Conservation (phyloP, 805 yeast genomes). For the Martiniozyma abietophila region DNA sequence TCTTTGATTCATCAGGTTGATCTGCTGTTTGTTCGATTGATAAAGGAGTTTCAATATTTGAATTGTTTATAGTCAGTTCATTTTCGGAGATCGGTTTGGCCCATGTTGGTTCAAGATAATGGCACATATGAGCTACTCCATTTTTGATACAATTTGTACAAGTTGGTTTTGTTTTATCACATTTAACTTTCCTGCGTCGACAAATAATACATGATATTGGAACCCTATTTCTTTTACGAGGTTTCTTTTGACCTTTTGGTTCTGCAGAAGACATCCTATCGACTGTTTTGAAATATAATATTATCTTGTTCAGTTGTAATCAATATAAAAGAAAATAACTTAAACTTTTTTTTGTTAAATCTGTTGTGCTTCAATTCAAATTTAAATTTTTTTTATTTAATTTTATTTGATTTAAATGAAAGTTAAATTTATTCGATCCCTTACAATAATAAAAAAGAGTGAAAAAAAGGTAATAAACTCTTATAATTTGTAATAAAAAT, state of each 20-base stretch:
- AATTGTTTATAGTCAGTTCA: conserved; percentile 21
- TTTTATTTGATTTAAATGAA: too few species aligned
- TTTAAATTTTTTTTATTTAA: too few species aligned
- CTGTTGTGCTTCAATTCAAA: too few species aligned
- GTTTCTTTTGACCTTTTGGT: conserved; percentile 14
- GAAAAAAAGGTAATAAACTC: too few species aligned
- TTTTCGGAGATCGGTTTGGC: conserved; percentile 35
- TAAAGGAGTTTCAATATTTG: conserved; percentile 9
- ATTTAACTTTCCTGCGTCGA: conserved; percentile 31
- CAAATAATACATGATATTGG: conserved; percentile 33
- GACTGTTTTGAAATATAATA: too few species aligned
- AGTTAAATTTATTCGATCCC: too few species aligned
- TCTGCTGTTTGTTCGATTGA: conserved; percentile 3
- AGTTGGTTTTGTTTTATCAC: conserved; percentile 41
- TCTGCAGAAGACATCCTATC: too few species aligned
- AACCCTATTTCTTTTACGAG: conserved; percentile 30
- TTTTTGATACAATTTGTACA: conserved; percentile 49
- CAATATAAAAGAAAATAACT: too few species aligned
- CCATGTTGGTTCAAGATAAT: conserved; percentile 53
- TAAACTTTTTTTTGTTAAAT: too few species aligned
- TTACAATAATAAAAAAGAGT: too few species aligned
- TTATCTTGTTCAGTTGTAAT: too few species aligned
- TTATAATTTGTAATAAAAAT: too few species aligned
- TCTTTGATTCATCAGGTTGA: conserved; percentile 4
- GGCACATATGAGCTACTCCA: conserved; percentile 49